Percentiles rank a stretch among this genome's conserved stretches.
Evolutionary conservation across 1,284 basidiomycete species (phyloP).

Genomic region (Anthracocystis panici-leucophaei): DNA sequence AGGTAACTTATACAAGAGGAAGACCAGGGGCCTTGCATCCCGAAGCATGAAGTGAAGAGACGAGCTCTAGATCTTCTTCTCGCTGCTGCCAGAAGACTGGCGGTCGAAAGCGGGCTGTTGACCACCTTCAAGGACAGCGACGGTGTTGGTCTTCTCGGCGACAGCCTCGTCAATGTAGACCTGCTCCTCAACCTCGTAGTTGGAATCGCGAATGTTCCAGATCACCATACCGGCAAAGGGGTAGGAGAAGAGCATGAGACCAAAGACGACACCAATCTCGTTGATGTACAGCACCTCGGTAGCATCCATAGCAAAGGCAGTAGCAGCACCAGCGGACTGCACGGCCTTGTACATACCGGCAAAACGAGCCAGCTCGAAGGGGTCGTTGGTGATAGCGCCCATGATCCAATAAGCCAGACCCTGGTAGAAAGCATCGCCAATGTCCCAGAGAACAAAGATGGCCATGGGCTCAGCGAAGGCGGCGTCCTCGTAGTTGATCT

Average conservation of each 20-base stretch:
- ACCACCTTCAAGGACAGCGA: constrained; percentile 24
- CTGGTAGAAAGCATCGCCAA: constrained; percentile 45
- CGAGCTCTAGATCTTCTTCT: constrained; percentile 25
- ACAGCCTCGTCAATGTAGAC: constrained; percentile 34
- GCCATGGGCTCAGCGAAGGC: constrained; percentile 38
- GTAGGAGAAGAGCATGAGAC: constrained; percentile 32
- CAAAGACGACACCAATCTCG: constrained; percentile 43
- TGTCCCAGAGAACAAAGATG: constrained; percentile 35
- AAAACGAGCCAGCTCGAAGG: constrained; percentile 55
- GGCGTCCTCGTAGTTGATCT: constrained; percentile 35
- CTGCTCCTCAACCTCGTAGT: constrained; percentile 40
- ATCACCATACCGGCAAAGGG: constrained; percentile 33
- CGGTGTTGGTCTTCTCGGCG: constrained; percentile 26
- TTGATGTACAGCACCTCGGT: constrained; percentile 30
- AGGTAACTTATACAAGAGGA: neutral
- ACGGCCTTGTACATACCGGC: constrained; percentile 58
- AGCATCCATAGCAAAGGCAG: constrained; percentile 53
- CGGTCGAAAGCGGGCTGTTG: constrained; percentile 22
- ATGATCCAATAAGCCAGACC: constrained; percentile 56
- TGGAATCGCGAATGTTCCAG: constrained; percentile 25
- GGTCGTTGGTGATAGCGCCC: constrained; percentile 60
- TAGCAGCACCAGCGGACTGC: constrained; percentile 56
- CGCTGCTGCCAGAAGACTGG: constrained; percentile 33
- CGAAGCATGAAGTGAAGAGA: neutral
- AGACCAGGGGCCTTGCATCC: neutral